Conservation (phyloP, 345 rosid genomes). For the Microthlaspi erraticum region DNA sequence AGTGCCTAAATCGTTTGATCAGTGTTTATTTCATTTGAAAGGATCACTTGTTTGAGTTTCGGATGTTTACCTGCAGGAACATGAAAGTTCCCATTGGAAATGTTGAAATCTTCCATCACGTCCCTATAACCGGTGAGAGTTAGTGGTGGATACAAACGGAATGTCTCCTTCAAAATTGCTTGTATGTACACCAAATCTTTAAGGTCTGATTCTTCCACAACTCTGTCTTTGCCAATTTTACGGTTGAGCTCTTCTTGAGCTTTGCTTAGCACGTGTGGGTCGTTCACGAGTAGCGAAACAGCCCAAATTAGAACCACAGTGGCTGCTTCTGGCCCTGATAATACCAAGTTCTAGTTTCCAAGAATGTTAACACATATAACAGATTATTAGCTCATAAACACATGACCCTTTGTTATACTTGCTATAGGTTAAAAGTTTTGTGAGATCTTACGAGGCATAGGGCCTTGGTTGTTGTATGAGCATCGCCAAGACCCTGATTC, state of each 20-base stretch:
- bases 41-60: too few relatives aligned
- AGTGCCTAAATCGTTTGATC: too few relatives aligned
- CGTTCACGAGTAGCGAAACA: conserved; percentile 49
- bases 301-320: conserved; percentile 53
- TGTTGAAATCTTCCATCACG: conserved; percentile 46
- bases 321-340: conserved; percentile 56
- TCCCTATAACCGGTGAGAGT: conserved; percentile 43
- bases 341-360: conserved; percentile 52
- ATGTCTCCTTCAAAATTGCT: conserved; percentile 57
- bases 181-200: conserved; percentile 45
- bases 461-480: not conserved
- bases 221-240: conserved; percentile 42
- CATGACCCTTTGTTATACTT: too few relatives aligned
- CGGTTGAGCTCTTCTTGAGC: conserved; percentile 51
- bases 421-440: not conserved
- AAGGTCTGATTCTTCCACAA: conserved; percentile 52
- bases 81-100: conserved; percentile 35
- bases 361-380: too few relatives aligned
- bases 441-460: conserved; percentile 20
- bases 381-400: not conserved
- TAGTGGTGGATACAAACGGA: conserved; percentile 46
- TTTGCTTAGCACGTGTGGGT: conserved; percentile 38
- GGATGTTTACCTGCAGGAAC: conserved; percentile 41
- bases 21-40: too few relatives aligned
- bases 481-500: not conserved